phyloP scores from a whole-genome alignment of 2,329 filamentous ascomycete genomes.

The Ceratocystis destructans region DNA sequence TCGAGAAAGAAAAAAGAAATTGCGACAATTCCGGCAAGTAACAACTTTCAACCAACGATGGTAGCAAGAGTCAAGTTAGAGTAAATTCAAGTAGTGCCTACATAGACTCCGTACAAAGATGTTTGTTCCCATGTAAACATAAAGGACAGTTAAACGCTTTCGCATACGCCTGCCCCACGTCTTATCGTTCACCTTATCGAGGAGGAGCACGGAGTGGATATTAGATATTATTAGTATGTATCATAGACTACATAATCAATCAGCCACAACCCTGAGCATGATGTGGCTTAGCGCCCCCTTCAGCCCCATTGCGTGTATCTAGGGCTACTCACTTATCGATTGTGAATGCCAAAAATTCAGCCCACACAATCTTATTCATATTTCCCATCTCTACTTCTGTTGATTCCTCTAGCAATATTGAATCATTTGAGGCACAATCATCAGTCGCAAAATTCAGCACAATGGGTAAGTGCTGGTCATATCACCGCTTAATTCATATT shows the following conservation, averaged over 20 bases:
- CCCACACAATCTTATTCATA: slow-evolving; percentile 16
- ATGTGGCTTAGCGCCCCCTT: background rate
- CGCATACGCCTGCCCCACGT: background rate
- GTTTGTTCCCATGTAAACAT: background rate
- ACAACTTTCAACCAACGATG: background rate
- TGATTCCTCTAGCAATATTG: slow-evolving; percentile 16
- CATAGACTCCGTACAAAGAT: background rate
- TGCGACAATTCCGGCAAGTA: background rate
- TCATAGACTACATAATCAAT: background rate
- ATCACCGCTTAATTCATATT: background rate
- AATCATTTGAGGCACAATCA: slow-evolving; percentile 19
- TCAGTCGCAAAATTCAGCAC: slow-evolving; percentile 18
- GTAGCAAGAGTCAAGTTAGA: background rate
- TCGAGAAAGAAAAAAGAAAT: background rate
- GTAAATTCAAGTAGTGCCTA: background rate
- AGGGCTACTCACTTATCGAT: slow-evolving; percentile 18
- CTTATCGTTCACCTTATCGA: slow-evolving; percentile 6
- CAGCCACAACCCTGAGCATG: slow-evolving; percentile 13
- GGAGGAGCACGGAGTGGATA: background rate
- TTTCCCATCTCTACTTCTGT: slow-evolving; percentile 14
- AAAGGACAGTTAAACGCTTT: slow-evolving; percentile 15
- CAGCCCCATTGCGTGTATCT: slow-evolving; percentile 12
- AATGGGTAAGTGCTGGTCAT: slow-evolving; percentile 17
- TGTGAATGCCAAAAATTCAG: slow-evolving; percentile 7
- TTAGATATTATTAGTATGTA: no score